Conservation (phyloP, 139 green algal genomes). For the Chlamydomonas asymmetrica region DNA sequence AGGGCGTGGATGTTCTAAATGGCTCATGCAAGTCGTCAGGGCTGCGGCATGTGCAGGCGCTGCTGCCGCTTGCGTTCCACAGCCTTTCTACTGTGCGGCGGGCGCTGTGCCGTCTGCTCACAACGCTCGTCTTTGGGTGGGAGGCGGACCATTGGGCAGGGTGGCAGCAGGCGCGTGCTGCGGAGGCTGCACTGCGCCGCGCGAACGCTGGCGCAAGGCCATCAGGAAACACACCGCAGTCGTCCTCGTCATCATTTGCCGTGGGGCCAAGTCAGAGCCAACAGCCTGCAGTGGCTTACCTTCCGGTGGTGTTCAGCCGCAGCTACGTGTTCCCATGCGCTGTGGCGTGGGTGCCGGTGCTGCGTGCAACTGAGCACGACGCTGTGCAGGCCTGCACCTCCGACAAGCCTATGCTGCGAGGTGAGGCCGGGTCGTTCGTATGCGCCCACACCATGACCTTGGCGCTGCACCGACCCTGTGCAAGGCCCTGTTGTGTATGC, state of each 20-base stretch:
- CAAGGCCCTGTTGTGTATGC: neutral
- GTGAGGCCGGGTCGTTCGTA: slow-evolving; percentile 2
- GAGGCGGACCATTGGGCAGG: slow-evolving; percentile 42
- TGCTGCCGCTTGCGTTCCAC: slow-evolving; percentile 46
- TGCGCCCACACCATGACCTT: too few relatives aligned
- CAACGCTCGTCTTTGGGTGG: slow-evolving; percentile 30
- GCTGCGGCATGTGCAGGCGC: too few relatives aligned
- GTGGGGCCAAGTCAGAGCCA: neutral
- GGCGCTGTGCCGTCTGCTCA: slow-evolving; percentile 42
- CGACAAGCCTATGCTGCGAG: slow-evolving; percentile 26
- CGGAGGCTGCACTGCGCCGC: neutral
- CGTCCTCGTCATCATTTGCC: too few relatives aligned
- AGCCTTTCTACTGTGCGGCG: slow-evolving; percentile 41
- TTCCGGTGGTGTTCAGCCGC: slow-evolving; percentile 18
- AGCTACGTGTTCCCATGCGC: slow-evolving; percentile 27
- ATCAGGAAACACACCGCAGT: too few relatives aligned
- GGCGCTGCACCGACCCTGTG: neutral
- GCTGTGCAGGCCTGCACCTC: slow-evolving; percentile 11
- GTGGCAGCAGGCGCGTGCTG: slow-evolving; percentile 19
- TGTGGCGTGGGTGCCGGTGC: slow-evolving; percentile 25
- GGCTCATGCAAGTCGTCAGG: too few relatives aligned
- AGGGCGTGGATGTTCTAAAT: too few relatives aligned
- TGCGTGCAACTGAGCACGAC: neutral
- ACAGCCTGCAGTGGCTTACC: slow-evolving; percentile 6
- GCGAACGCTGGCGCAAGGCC: neutral